A percentile compares a stretch with the other conserved stretches of the same genome.
phyloP scores from a whole-genome alignment of 257 asterid species.

The Fraxinus cuspidata region DNA sequence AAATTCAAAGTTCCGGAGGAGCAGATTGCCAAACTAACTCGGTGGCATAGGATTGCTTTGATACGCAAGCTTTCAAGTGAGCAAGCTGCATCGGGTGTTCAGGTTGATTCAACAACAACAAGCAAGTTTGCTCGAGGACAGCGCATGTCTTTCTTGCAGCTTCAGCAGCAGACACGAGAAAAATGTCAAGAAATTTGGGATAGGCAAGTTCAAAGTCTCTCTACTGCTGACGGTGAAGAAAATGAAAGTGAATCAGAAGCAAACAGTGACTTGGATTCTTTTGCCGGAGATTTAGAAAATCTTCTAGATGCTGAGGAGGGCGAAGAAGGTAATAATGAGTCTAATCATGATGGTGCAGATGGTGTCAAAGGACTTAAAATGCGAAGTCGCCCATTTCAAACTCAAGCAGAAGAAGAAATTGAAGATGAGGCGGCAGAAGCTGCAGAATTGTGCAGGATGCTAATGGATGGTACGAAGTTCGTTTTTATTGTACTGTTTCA shows the following conservation, averaged over 20 bases:
- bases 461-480: conserved; percentile 81
- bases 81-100: conserved; percentile 96
- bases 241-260: conserved; percentile 94
- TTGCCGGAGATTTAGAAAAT: conserved; percentile 98
- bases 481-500: conserved; percentile 9
- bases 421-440: conserved; percentile 99
- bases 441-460: conserved; percentile 93
- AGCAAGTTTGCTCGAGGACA: conserved; percentile 99
- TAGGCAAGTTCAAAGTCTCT: conserved; percentile 84
- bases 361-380: conserved; percentile 91
- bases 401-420: conserved; percentile 85
- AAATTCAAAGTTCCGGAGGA: conserved; percentile 94
- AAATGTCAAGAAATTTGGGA: conserved; percentile 99
- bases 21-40: conserved; percentile 77
- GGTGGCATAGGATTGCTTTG: conserved; percentile 98
- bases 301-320: conserved; percentile 97
- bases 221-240: conserved; percentile 84
- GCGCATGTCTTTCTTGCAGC: conserved; percentile 97
- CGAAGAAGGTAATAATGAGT: conserved; percentile 64
- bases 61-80: conserved; percentile 98
- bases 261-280: conserved; percentile 95
- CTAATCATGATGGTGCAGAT: conserved; percentile 64
- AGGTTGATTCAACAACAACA: conserved; percentile 92
- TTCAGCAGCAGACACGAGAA: conserved; percentile 99
- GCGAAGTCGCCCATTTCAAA: conserved; percentile 82